Conservation (phyloP, 441 rosid species). For the Omphalea diandra region DNA sequence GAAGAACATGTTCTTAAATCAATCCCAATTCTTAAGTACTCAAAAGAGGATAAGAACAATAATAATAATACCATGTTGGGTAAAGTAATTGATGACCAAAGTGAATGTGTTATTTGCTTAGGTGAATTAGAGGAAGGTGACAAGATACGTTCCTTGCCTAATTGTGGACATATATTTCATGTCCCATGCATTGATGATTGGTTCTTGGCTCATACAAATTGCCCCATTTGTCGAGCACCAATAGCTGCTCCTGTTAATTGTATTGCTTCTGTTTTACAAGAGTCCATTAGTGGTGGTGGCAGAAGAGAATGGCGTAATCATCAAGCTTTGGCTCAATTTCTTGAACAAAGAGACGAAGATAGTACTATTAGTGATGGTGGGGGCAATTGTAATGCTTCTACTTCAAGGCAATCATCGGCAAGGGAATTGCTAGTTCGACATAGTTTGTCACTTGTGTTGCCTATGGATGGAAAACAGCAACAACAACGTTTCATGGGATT, state of each 20-base stretch:
- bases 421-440: slow-evolving; percentile 26
- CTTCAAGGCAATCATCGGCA: not conserved
- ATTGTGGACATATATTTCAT: slow-evolving; percentile 54
- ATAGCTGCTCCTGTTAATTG: not conserved
- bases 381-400: not conserved
- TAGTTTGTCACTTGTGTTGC: slow-evolving; percentile 30
- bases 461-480: slow-evolving; percentile 24
- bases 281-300: not conserved
- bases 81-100: slow-evolving; percentile 24
- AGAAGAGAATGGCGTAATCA: not conserved
- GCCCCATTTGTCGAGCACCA: slow-evolving; percentile 49
- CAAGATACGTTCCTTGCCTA: slow-evolving; percentile 44
- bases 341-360: slow-evolving; percentile 1
- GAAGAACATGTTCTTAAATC: slow-evolving; percentile 36
- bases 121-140: slow-evolving; percentile 50
- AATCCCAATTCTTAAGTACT: slow-evolving; percentile 45
- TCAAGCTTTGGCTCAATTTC: slow-evolving; percentile 2
- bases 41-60: slow-evolving; percentile 6
- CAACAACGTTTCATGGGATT: slow-evolving; percentile 17
- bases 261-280: not conserved
- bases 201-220: slow-evolving; percentile 41
- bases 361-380: not conserved
- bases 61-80: not conserved
- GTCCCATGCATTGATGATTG: slow-evolving; percentile 49
- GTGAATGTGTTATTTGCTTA: slow-evolving; percentile 53